phyloP scores from a whole-genome alignment of 169 alveolate species.

The Plasmodium adleri region DNA sequence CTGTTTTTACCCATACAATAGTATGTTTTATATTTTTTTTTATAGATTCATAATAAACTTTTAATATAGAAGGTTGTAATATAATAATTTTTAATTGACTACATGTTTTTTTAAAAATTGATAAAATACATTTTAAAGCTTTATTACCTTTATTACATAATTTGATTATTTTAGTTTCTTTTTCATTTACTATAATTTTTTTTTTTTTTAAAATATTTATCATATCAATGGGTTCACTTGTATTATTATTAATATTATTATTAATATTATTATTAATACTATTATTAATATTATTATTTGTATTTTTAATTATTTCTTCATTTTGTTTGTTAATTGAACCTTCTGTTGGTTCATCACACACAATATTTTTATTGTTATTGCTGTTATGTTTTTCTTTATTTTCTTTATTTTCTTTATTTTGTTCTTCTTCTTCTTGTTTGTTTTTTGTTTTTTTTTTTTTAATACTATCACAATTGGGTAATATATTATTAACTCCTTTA shows the following conservation, averaged over 20 bases:
- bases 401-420: not conserved
- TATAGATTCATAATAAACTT: slow-evolving; percentile 4
- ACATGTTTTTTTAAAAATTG: slow-evolving; percentile 13
- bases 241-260: not conserved
- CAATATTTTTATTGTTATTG: not conserved
- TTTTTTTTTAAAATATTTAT: slow-evolving; percentile 41
- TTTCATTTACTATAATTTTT: slow-evolving; percentile 19
- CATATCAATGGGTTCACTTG: not conserved
- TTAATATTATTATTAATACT: no score
- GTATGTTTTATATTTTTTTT: slow-evolving; percentile 79
- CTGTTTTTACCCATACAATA: slow-evolving; percentile 88
- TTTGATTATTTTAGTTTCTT: slow-evolving; percentile 12
- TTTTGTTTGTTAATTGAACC: not conserved
- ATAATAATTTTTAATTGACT: slow-evolving; percentile 21
- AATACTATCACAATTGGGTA: not conserved
- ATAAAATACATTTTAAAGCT: not conserved
- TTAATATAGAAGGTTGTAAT: slow-evolving; percentile 47
- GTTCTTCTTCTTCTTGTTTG: not conserved
- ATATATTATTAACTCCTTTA: no score
- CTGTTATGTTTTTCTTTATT: not conserved
- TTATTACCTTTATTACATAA: slow-evolving; percentile 16
- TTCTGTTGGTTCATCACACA: not conserved
- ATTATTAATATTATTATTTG: not conserved
- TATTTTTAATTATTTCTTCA: not conserved
- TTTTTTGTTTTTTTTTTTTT: not conserved